Evolutionary conservation across 2,329 filamentous ascomycete species (phyloP), one percentile per base, ranked within the genome.

Genomic region (Aurifilum marmelostoma): DNA sequence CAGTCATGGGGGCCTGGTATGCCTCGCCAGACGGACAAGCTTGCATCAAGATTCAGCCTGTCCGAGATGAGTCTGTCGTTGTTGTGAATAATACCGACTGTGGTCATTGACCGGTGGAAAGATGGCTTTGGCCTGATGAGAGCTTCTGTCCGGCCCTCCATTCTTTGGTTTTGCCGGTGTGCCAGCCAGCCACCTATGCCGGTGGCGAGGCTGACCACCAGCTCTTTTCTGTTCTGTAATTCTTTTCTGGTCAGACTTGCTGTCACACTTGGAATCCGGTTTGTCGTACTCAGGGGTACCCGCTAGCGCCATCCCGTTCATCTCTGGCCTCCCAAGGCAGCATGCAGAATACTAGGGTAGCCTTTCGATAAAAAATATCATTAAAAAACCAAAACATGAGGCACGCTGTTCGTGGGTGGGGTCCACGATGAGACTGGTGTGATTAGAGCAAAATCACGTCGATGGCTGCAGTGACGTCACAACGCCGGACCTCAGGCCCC

Each of bases 391-490:
- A n/a, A n/a, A n/a, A n/a, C n/a, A n/a, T n/a, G 41, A 12, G 8
- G 34, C 34, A 7, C 41, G 41, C 3, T 21, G 21, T 29, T 32
- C 16, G 16, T 56, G 52, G 24, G 52, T 16, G 54, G 24, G n/a
- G 3, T 27, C 24, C n/a, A 27, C 9, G n/a, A 21, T 27, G n/a
- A 8, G 12, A 63, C 29, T 4, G 34, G 34, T 34, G 34, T 34
- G 34, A 63, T 58, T 29, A 32, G 37, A 2, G 39, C 60, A 14
- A 43, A 29, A 21, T 21, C 27, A 27, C 21, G 61, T 66, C 64
- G 59, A 66, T 12, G 34, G 54, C 12, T 66, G 41, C 64, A 66
- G 27, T 66, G 64, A 66, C 64, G 64, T 66, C 64, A 66, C 24
- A 14, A 56, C 27, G 52, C 52, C 24, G 24, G 4, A 56, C 52